phyloP scores from a whole-genome alignment of 768 basidiomycete genomes.

The Leccinellum albellum region DNA sequence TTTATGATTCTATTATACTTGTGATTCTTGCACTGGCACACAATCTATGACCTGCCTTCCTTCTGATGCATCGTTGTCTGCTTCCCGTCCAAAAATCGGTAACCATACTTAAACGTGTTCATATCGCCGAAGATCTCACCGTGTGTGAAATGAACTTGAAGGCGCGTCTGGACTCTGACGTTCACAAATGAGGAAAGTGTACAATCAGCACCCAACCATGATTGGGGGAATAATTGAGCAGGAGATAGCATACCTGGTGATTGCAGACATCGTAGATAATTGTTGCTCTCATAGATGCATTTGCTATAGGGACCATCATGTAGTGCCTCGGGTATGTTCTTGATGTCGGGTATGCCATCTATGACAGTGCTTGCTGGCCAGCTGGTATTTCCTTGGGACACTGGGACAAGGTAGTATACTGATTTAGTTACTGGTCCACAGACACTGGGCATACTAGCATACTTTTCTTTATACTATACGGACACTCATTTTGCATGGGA shows the following conservation, averaged over 20 bases:
- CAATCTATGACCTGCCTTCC: too few species aligned
- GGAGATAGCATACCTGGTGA: slow-evolving; percentile 51
- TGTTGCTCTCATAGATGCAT: slow-evolving; percentile 82
- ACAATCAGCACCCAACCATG: too few species aligned
- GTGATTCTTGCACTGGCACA: too few species aligned
- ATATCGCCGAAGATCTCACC: too few species aligned
- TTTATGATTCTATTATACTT: too few species aligned
- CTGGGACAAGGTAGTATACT: slow-evolving; percentile 75
- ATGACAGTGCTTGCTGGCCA: slow-evolving; percentile 73
- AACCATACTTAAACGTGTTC: too few species aligned
- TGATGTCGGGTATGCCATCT: slow-evolving; percentile 83
- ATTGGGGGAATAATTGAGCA: too few species aligned
- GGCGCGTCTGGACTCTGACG: too few species aligned
- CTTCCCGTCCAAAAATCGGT: too few species aligned
- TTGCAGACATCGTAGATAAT: slow-evolving; percentile 92
- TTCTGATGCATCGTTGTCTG: too few species aligned
- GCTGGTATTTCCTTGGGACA: slow-evolving; percentile 39
- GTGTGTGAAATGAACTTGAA: too few species aligned
- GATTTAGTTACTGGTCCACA: neutral
- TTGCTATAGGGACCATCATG: slow-evolving; percentile 66
- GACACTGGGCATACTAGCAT: slow-evolving; percentile 14
- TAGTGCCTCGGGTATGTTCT: slow-evolving; percentile 76
- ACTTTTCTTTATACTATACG: slow-evolving; percentile 88
- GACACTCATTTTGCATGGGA: slow-evolving; percentile 63
- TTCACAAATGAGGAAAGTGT: too few species aligned